Percentiles rank a stretch among this genome's conserved stretches.
Evolutionary conservation across 164 flowering plant species (phyloP).

Genomic region (Stephania japonica): DNA sequence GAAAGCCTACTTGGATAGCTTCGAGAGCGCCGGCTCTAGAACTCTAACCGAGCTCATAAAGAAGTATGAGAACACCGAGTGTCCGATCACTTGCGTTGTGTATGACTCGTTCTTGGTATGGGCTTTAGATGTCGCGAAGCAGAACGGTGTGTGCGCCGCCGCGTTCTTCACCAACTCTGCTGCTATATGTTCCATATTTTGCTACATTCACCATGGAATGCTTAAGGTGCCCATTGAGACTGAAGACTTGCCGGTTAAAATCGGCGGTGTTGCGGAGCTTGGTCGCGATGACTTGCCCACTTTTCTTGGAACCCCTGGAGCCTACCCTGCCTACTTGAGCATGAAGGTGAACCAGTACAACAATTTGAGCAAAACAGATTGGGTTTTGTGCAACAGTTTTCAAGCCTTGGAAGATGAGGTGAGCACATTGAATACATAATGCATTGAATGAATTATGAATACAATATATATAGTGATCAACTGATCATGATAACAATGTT

Average conservation of each 20-base stretch:
- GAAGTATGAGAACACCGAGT: background rate
- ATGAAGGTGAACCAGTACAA: background rate
- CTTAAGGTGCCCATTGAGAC: background rate
- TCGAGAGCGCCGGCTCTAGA: conserved; percentile 1
- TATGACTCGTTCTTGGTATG: conserved; percentile 4
- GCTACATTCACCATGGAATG: background rate
- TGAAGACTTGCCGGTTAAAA: background rate
- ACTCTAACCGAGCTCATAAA: conserved; percentile 8
- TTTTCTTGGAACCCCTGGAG: background rate
- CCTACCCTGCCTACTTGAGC: background rate
- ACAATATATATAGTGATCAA: too few relatives aligned
- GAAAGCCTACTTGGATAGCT: background rate
- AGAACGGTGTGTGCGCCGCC: background rate
- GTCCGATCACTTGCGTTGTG: conserved; percentile 5
- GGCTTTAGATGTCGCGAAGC: conserved; percentile 15
- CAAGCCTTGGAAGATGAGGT: conserved; percentile 8
- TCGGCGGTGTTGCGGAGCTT: conserved; percentile 19
- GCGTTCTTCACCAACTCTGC: conserved; percentile 16
- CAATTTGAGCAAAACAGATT: background rate
- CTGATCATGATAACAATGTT: too few relatives aligned
- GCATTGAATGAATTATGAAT: too few relatives aligned
- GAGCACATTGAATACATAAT: background rate
- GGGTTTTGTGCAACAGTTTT: background rate
- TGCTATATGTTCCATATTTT: conserved; percentile 8
- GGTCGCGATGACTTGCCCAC: conserved; percentile 14